Evolutionary conservation across 192 early-diverging fungal genomes (phyloP), one percentile per base, ranked within the genome.

Genomic region (Backusella mclennaniae): DNA sequence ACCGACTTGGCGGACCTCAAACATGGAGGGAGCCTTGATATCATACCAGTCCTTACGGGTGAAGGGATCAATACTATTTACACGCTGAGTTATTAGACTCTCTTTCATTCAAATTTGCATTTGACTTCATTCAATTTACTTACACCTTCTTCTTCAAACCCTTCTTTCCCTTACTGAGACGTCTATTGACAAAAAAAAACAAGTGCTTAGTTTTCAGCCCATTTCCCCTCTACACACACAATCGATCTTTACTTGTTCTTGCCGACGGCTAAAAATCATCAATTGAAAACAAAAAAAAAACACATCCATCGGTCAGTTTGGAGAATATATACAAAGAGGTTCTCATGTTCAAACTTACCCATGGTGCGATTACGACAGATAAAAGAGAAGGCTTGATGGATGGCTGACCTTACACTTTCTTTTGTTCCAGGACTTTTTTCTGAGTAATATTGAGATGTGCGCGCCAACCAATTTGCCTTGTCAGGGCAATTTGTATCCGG

Each of bases 11-110:
- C 97, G 95, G 77, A 91, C 91, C 76, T 95, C 93, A 84, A 99
- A 99, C 85, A 96, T 92, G 75, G 93, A 92, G 81, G 98, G 98
- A 77, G 95, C 98, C 89, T 97, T 98, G 91, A 99, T 92, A 86
- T 98, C 96, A 86, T 98, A 99, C 98, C 98, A 99, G 86, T 99
- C 98, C 90, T 99, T 99, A 79, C 98, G 95, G 90, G 95, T 94
- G 93, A 98, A 99, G 85, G 98, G 97, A 86, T 99, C 98, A 85
- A 98, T 91, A 84, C 94, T 96, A 69, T n/a, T 14, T 44, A 36
- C 29, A 21, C 29, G 5, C 35, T 41, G 23, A 33, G 33, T 41
- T 67, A 33, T 67, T 31, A 33, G 26, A 23, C 56, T 9, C 4
- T 29, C n/a, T 31, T 67, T 5, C 17, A 11, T 26, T 35, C 19